Percentiles rank a stretch among this genome's conserved stretches.
Evolutionary conservation across 257 asterid genomes (phyloP).

Genomic region (Linderniella brevidens): DNA sequence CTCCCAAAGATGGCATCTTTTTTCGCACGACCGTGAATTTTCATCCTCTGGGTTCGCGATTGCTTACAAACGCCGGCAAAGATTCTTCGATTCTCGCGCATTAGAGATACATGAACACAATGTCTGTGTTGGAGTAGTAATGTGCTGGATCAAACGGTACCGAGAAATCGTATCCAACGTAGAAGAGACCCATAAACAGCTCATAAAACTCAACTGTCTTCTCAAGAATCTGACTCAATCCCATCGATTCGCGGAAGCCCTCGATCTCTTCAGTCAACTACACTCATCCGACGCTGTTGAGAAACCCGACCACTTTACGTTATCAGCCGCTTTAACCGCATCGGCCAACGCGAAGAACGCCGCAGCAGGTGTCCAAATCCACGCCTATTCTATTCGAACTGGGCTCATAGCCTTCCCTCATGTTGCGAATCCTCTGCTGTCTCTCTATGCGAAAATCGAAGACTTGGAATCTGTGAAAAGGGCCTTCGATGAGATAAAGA

Average conservation of each 20-base stretch:
- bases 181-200: slow-evolving; percentile 10
- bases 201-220: slow-evolving; percentile 41
- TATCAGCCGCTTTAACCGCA: slow-evolving; percentile 59
- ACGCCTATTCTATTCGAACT: slow-evolving; percentile 30
- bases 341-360: slow-evolving; percentile 28
- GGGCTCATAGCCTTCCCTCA: slow-evolving; percentile 38
- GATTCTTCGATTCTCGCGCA: no score
- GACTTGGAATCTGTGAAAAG: slow-evolving; percentile 37
- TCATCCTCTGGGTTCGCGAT: not conserved
- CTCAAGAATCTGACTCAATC: slow-evolving; percentile 28
- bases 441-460: slow-evolving; percentile 40
- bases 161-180: slow-evolving; percentile 1
- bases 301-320: slow-evolving; percentile 62
- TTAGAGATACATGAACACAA: not conserved
- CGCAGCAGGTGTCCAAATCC: slow-evolving; percentile 46
- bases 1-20: no score
- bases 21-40: not conserved
- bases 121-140: not conserved
- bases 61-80: not conserved
- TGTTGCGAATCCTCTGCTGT: slow-evolving; percentile 52
- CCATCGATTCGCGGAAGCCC: slow-evolving; percentile 24
- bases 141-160: slow-evolving; percentile 9
- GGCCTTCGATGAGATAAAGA: slow-evolving; percentile 32
- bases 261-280: slow-evolving; percentile 33
- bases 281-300: slow-evolving; percentile 31